A percentile compares a stretch with the other conserved stretches of the same genome.
Conservation (phyloP, 1,284 basidiomycete species). For the Sanghuangporus weigelae region DNA sequence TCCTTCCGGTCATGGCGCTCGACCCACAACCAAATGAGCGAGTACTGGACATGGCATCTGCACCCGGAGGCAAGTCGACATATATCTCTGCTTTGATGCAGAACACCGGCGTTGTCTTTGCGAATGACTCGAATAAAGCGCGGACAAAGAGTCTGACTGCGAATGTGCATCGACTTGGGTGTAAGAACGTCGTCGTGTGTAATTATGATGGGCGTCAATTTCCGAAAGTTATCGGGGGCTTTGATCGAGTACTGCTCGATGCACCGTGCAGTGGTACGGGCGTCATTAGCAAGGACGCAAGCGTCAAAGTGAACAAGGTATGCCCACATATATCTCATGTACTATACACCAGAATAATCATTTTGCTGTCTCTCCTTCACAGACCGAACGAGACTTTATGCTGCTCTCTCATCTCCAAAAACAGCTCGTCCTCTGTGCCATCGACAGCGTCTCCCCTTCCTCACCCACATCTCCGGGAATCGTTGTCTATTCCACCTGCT, state of each 20-base stretch:
- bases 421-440: constrained; percentile 96
- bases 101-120: constrained; percentile 97
- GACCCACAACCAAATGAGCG: constrained; percentile 91
- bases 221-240: constrained; percentile 99
- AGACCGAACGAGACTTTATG: constrained; percentile 94
- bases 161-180: constrained; percentile 95
- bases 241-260: constrained; percentile 94
- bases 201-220: constrained; percentile 98
- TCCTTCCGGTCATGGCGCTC: constrained; percentile 97
- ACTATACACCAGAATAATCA: not conserved
- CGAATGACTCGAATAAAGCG: constrained; percentile 94
- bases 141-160: constrained; percentile 96
- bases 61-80: constrained; percentile 96
- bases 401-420: constrained; percentile 97
- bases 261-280: constrained; percentile 98
- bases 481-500: constrained; percentile 98
- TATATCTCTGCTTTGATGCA: constrained; percentile 95
- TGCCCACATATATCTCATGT: constrained; percentile 16
- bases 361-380: not conserved
- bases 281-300: constrained; percentile 96
- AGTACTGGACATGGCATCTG: constrained; percentile 97
- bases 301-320: constrained; percentile 98
- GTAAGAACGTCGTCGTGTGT: constrained; percentile 97
- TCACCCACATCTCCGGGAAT: constrained; percentile 86
- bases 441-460: constrained; percentile 89